Evolutionary conservation across 2,329 filamentous ascomycete genomes (phyloP).

Genomic region (Colletotrichum scovillei): DNA sequence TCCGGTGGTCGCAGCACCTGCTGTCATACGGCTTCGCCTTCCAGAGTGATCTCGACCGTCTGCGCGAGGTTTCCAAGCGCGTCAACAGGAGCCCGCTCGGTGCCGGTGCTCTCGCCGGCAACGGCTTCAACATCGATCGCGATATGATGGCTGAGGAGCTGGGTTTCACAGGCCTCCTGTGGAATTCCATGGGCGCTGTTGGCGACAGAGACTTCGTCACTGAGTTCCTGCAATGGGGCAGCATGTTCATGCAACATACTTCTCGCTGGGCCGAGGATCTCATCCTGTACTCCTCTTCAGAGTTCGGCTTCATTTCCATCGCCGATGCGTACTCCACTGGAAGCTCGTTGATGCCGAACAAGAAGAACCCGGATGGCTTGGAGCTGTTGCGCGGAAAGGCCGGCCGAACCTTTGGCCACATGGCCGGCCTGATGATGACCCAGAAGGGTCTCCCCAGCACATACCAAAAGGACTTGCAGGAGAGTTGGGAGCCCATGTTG

Average conservation of each 20-base stretch:
- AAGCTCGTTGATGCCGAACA: conserved; percentile 83
- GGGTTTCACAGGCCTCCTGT: conserved; percentile 79
- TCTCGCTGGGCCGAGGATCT: conserved; percentile 87
- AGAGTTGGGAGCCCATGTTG: conserved; percentile 86
- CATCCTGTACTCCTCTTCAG: conserved; percentile 82
- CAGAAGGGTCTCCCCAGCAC: conserved; percentile 79
- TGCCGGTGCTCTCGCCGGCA: conserved; percentile 82
- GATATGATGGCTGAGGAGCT: conserved; percentile 82
- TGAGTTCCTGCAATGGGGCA: conserved; percentile 84
- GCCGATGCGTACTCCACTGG: conserved; percentile 86
- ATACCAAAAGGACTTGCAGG: conserved; percentile 95
- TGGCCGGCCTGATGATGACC: conserved; percentile 83
- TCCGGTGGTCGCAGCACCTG: conserved; percentile 86
- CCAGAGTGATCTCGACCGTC: conserved; percentile 78
- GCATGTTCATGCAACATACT: conserved; percentile 82
- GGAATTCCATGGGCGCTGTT: conserved; percentile 82
- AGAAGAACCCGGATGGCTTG: conserved; percentile 85
- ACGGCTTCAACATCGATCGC: conserved; percentile 85
- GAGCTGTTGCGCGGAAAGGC: conserved; percentile 79
- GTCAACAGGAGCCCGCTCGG: conserved; percentile 81
- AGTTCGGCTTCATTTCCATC: conserved; percentile 81
- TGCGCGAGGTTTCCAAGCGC: conserved; percentile 78
- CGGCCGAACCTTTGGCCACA: conserved; percentile 82
- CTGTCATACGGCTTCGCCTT: conserved; percentile 81
- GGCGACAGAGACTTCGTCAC: conserved; percentile 85